phyloP scores from a whole-genome alignment of 2,329 filamentous ascomycete genomes.

The Pyrenochaeta sp. region DNA sequence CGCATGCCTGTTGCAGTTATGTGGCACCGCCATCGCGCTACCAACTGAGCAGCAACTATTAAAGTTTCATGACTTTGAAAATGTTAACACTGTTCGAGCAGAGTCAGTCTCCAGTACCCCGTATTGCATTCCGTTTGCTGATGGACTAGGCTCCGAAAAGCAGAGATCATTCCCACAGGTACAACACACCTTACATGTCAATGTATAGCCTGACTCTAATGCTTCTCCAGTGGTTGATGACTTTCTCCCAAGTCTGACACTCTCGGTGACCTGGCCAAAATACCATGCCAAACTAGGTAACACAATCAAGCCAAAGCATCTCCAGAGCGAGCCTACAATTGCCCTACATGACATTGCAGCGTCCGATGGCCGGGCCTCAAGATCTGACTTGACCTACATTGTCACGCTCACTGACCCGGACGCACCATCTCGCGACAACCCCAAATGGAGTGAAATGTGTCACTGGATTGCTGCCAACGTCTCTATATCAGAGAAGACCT shows the following conservation, averaged over 20 bases:
- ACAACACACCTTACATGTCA: background rate
- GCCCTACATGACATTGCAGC: slow-evolving; percentile 46
- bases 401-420: slow-evolving; percentile 66
- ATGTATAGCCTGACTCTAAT: slow-evolving; percentile 6
- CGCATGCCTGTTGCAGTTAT: slow-evolving; percentile 28
- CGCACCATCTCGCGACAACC: slow-evolving; percentile 62
- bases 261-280: slow-evolving; percentile 60
- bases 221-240: slow-evolving; percentile 62
- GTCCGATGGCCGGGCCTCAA: slow-evolving; percentile 18
- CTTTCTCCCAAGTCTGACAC: slow-evolving; percentile 63
- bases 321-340: slow-evolving; percentile 55
- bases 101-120: slow-evolving; percentile 26
- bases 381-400: slow-evolving; percentile 53
- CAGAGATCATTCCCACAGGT: slow-evolving; percentile 53
- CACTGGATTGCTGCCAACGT: slow-evolving; percentile 61
- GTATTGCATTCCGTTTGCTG: background rate
- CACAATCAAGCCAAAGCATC: slow-evolving; percentile 55
- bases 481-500: slow-evolving; percentile 28
- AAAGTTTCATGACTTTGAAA: slow-evolving; percentile 15
- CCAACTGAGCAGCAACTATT: slow-evolving; percentile 43
- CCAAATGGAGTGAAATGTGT: slow-evolving; percentile 66
- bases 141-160: slow-evolving; percentile 44
- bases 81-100: slow-evolving; percentile 35
- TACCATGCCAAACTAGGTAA: slow-evolving; percentile 60
- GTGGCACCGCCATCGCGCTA: slow-evolving; percentile 20